Percentiles rank a stretch among this genome's conserved stretches.
These are phyloP conservation scores for Aspergillus biplanus DNA, from an alignment of 495 filamentous ascomycete species.

Conservation along the genomic window DNA sequence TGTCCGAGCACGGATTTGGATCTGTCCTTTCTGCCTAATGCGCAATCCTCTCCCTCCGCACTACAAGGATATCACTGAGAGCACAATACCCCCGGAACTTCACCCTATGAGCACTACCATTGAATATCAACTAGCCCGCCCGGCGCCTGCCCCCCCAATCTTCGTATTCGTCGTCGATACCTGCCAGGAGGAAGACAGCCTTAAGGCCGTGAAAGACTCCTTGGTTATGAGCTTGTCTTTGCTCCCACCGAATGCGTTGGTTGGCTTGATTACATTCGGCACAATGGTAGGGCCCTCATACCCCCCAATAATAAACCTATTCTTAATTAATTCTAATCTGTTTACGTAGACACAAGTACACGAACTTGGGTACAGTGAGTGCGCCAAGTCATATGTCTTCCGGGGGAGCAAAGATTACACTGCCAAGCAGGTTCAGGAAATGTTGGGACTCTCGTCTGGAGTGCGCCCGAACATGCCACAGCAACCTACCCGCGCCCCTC, in stretches of 20 bases:
- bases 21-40: conserved; percentile 97
- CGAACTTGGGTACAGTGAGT: conserved; percentile 97
- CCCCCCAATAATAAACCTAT: background rate
- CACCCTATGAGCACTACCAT: conserved; percentile 95
- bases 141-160: conserved; percentile 91
- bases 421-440: conserved; percentile 97
- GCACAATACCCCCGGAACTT: conserved; percentile 92
- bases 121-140: conserved; percentile 92
- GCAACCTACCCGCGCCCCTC: conserved; percentile 77
- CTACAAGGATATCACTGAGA: conserved; percentile 98
- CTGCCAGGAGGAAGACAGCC: conserved; percentile 97
- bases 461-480: conserved; percentile 78
- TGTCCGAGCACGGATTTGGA: conserved; percentile 92
- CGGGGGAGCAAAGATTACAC: conserved; percentile 96
- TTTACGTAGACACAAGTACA: conserved; percentile 83
- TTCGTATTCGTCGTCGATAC: conserved; percentile 98
- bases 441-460: conserved; percentile 79
- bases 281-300: conserved; percentile 75
- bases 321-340: conserved; percentile 33
- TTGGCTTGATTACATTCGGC: conserved; percentile 93
- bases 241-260: conserved; percentile 88
- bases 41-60: conserved; percentile 94
- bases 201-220: conserved; percentile 94
- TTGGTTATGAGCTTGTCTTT: conserved; percentile 96
- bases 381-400: conserved; percentile 99